Percentiles rank a stretch among this genome's conserved stretches.
Evolutionary conservation across 371 early-diverging fungal genomes (phyloP).

Genomic region (Lichtheimia ramosa): DNA sequence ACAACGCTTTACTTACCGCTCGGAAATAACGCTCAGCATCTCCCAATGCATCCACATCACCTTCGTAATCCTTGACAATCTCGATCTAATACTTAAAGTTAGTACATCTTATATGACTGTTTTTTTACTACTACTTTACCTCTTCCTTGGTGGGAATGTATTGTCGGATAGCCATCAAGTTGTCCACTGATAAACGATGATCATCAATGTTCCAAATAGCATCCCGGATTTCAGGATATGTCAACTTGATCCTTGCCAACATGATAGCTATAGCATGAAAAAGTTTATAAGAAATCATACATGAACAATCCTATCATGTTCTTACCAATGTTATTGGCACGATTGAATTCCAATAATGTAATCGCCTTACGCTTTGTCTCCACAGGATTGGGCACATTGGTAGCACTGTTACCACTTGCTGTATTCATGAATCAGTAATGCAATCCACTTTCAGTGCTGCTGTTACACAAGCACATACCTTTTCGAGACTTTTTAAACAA

Average conservation of each 20-base stretch:
- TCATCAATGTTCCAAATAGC: constrained; percentile 73
- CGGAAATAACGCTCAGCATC: constrained; percentile 69
- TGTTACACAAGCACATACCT: neutral
- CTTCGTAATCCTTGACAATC: constrained; percentile 64
- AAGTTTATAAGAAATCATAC: constrained; percentile 20
- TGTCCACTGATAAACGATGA: constrained; percentile 52
- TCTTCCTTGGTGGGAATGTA: constrained; percentile 68
- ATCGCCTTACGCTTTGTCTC: constrained; percentile 31
- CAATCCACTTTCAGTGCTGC: neutral
- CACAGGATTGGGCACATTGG: neutral
- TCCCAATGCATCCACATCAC: constrained; percentile 63
- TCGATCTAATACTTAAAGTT: constrained; percentile 39
- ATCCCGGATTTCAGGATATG: constrained; percentile 66
- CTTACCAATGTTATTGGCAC: constrained; percentile 62
- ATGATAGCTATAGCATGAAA: constrained; percentile 54
- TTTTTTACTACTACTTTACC: constrained; percentile 22
- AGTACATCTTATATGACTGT: neutral
- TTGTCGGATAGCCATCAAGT: constrained; percentile 57
- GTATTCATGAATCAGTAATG: neutral
- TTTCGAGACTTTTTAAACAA: constrained; percentile 35
- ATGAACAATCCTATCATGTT: constrained; percentile 6
- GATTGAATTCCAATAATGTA: constrained; percentile 62
- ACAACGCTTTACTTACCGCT: constrained; percentile 29
- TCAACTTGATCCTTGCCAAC: constrained; percentile 67
- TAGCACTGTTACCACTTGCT: neutral